Evolutionary conservation across 345 rosid species (phyloP).

Genomic region (Erodium maritimum): DNA sequence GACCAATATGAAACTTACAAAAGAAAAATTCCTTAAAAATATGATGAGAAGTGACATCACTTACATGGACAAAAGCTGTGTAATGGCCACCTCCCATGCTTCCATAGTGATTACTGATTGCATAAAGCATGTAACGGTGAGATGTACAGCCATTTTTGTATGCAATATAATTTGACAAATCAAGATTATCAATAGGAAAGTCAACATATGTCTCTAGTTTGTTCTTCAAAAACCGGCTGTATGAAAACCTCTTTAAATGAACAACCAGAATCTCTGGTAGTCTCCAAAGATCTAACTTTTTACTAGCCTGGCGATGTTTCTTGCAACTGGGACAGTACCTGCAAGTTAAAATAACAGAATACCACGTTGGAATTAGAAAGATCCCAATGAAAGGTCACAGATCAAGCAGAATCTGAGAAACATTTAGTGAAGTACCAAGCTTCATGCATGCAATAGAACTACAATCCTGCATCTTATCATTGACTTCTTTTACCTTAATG

Average conservation of each 20-base stretch:
- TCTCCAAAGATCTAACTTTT: constrained; percentile 96
- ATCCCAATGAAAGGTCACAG: not conserved
- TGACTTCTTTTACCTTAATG: too few relatives aligned
- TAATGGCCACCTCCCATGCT: constrained; percentile 99
- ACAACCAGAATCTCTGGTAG: constrained; percentile 85
- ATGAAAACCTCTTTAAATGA: constrained; percentile 92
- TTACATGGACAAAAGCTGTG: constrained; percentile 96
- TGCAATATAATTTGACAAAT: constrained; percentile 62
- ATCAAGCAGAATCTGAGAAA: not conserved
- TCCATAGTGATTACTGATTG: constrained; percentile 92
- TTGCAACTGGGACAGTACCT: constrained; percentile 97
- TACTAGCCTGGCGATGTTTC: constrained; percentile 77
- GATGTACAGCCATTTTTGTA: constrained; percentile 38
- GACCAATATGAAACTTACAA: not conserved
- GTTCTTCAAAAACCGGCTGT: constrained; percentile 72
- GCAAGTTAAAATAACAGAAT: constrained; percentile 11
- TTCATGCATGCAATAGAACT: not conserved
- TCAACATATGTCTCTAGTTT: constrained; percentile 90
- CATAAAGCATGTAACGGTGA: constrained; percentile 76
- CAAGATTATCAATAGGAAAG: constrained; percentile 82
- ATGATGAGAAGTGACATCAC: constrained; percentile 17
- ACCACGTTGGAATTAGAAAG: constrained; percentile 9
- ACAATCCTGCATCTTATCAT: not conserved
- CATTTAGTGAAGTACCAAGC: not conserved
- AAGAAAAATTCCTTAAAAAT: not conserved